Conservation (phyloP, 2,329 filamentous ascomycete genomes). For the Leptosphaerulina australis region DNA sequence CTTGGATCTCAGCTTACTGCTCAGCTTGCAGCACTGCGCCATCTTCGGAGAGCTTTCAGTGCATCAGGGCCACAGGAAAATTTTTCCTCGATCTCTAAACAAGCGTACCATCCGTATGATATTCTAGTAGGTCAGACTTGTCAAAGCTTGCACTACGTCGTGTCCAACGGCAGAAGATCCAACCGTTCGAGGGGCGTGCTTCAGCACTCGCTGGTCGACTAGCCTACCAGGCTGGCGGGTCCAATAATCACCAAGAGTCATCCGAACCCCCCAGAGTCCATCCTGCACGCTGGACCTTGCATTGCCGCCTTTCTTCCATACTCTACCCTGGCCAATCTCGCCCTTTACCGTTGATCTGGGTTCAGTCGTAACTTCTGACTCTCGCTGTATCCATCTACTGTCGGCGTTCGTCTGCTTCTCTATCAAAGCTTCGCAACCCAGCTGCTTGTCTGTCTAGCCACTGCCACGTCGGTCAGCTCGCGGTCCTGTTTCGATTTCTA, state of each 20-base stretch:
- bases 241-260: slow-evolving; percentile 44
- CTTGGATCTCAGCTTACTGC: slow-evolving; percentile 43
- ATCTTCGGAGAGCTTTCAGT: slow-evolving; percentile 17
- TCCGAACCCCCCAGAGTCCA: slow-evolving; percentile 34
- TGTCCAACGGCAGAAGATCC: slow-evolving; percentile 40
- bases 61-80: neutral
- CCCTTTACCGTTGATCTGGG: slow-evolving; percentile 34
- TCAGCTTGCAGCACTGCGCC: slow-evolving; percentile 36
- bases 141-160: slow-evolving; percentile 44
- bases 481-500: slow-evolving; percentile 43
- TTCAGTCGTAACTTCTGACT: slow-evolving; percentile 27
- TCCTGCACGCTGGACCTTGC: slow-evolving; percentile 40
- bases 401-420: slow-evolving; percentile 35
- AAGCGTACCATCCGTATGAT: slow-evolving; percentile 25
- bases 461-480: slow-evolving; percentile 33
- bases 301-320: slow-evolving; percentile 32
- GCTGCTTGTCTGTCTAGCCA: slow-evolving; percentile 34
- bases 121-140: slow-evolving; percentile 30
- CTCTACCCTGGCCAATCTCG: slow-evolving; percentile 33
- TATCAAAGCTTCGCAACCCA: slow-evolving; percentile 38
- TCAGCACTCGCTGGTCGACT: slow-evolving; percentile 36
- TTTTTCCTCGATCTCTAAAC: slow-evolving; percentile 15
- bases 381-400: slow-evolving; percentile 26
- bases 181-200: slow-evolving; percentile 38
- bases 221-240: slow-evolving; percentile 44